These are phyloP conservation scores for Lasiodiplodia sp. DNA, from an alignment of 2,329 filamentous ascomycete genomes.

Conservation along the genomic window DNA sequence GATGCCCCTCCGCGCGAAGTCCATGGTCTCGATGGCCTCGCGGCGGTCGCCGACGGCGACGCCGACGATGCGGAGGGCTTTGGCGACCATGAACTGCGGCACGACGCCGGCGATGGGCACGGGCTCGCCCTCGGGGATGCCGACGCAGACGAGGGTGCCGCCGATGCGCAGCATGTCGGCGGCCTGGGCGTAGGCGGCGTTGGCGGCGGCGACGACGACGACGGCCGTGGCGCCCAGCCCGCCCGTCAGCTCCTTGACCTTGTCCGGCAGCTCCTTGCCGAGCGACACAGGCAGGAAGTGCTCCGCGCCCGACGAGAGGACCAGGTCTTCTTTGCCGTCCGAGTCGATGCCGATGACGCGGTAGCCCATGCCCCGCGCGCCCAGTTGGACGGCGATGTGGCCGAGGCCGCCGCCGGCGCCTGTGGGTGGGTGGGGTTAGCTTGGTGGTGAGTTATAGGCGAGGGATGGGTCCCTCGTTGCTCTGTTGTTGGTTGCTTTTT, in stretches of 20 bases:
- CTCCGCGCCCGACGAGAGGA: constrained; percentile 68
- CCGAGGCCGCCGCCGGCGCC: constrained; percentile 71
- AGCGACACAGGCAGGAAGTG: constrained; percentile 70
- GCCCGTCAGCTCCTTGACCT: constrained; percentile 64
- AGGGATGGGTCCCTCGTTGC: too few relatives aligned
- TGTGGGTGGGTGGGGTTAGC: constrained; percentile 33
- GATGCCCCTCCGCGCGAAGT: constrained; percentile 52
- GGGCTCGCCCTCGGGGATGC: constrained; percentile 57
- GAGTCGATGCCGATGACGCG: constrained; percentile 72
- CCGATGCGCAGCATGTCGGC: constrained; percentile 54
- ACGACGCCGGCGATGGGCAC: constrained; percentile 52
- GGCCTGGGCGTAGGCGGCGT: constrained; percentile 53
- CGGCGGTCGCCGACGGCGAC: constrained; percentile 55
- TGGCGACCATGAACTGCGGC: constrained; percentile 51
- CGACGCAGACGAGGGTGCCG: constrained; percentile 55
- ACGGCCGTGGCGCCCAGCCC: constrained; percentile 68
- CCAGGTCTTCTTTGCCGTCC: constrained; percentile 68
- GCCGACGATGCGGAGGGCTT: constrained; percentile 54
- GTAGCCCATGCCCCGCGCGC: constrained; percentile 65
- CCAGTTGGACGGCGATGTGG: constrained; percentile 69
- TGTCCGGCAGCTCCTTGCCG: constrained; percentile 57
- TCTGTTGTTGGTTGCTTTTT: not conserved
- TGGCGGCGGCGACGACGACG: constrained; percentile 61
- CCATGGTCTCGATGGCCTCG: constrained; percentile 58
- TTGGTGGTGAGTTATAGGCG: constrained; percentile 34